Conservation (phyloP, 164 flowering plant genomes). For the Aristolochia contorta region DNA sequence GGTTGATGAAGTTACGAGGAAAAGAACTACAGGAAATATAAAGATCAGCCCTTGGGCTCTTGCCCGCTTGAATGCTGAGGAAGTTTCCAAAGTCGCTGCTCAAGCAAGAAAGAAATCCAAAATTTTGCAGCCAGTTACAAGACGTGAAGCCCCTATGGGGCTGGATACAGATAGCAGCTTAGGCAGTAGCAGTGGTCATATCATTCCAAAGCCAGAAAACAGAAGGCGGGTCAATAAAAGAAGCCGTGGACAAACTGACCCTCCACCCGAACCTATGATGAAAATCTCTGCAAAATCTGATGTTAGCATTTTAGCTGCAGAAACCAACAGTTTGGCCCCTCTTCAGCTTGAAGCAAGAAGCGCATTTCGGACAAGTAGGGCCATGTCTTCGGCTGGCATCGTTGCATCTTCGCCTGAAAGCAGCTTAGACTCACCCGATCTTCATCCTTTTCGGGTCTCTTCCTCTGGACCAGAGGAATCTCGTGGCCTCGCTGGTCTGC, state of each 20-base stretch:
- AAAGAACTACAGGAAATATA: constrained; percentile 50
- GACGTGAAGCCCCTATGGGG: constrained; percentile 33
- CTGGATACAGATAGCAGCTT: constrained; percentile 59
- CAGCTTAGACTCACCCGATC: constrained; percentile 80
- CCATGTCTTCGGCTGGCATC: constrained; percentile 42
- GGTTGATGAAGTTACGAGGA: constrained; percentile 44
- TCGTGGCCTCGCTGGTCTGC: constrained; percentile 33
- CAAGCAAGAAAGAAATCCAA: constrained; percentile 85
- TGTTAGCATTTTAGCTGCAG: constrained; percentile 19
- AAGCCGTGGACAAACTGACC: constrained; percentile 60
- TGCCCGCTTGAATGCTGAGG: constrained; percentile 86
- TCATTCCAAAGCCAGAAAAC: constrained; percentile 45
- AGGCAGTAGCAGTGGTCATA: constrained; percentile 59
- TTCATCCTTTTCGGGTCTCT: constrained; percentile 69
- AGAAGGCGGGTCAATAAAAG: constrained; percentile 47
- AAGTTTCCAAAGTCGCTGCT: constrained; percentile 79
- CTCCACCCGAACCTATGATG: constrained; percentile 35
- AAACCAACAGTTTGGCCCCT: constrained; percentile 53
- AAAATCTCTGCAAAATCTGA: constrained; percentile 28
- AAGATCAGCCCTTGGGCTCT: constrained; percentile 94
- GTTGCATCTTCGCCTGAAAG: constrained; percentile 87
- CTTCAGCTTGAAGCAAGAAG: constrained; percentile 79
- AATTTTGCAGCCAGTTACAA: constrained; percentile 68
- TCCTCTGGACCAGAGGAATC: constrained; percentile 71
- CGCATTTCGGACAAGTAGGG: constrained; percentile 65